These are phyloP conservation scores for Lanmaoa pseudosensibilis DNA, from an alignment of 768 basidiomycete species.

Conservation along the genomic window DNA sequence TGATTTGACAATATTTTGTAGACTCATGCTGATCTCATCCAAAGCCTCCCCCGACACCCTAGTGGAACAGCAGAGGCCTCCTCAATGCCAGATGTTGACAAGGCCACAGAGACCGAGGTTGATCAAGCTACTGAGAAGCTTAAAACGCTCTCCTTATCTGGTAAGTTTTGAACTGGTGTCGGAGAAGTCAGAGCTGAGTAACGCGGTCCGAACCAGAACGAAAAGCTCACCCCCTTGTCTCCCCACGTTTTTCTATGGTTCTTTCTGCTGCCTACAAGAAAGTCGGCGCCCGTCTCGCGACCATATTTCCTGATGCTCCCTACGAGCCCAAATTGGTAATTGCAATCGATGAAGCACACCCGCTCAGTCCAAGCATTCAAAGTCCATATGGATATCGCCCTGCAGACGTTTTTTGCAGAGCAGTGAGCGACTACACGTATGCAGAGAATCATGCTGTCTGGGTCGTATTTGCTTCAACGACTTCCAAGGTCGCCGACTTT, in stretches of 20 bases:
- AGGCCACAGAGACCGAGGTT: too few species aligned
- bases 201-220: not conserved
- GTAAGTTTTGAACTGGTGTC: too few species aligned
- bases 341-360: not conserved
- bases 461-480: not conserved
- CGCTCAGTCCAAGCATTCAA: not conserved
- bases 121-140: too few species aligned
- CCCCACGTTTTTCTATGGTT: not conserved
- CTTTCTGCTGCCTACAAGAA: not conserved
- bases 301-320: too few species aligned
- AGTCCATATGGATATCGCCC: too few species aligned
- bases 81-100: too few species aligned
- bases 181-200: not conserved
- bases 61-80: too few species aligned
- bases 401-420: not conserved
- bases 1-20: not conserved
- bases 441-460: not conserved
- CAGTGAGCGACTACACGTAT: too few species aligned
- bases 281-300: not conserved
- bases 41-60: too few species aligned
- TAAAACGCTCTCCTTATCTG: not conserved
- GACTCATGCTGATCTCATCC: not conserved
- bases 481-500: too few species aligned
- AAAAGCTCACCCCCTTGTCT: not conserved
- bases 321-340: not conserved